Evolutionary conservation across 2,329 filamentous ascomycete species (phyloP), one percentile per base, ranked within the genome.

Genomic region (Zymoseptoria tritici): DNA sequence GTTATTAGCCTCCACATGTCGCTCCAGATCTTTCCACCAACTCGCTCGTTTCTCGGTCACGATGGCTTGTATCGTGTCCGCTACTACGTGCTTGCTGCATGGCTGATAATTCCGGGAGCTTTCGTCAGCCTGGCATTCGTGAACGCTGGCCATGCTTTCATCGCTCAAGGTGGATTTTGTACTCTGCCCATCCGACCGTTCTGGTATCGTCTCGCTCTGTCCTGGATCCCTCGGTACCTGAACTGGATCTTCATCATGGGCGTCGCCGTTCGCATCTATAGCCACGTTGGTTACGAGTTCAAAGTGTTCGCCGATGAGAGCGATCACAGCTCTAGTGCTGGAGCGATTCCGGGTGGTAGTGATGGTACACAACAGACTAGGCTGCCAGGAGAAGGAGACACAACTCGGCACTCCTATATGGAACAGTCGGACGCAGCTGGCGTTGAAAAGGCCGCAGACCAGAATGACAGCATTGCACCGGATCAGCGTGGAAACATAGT

Each of bases 191-290:
- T 83, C 16, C 78, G 82, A 3, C 85, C 87, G 0, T 80, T 80
- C 61, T 92, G 89, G 89, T 86, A 87, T 63, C 80, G 85, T 51
- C 76, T 87, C 16, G 84, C 82, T 0, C 76, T 92, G 2, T 82
- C 83, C 59, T 93, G 89, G 89, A 80, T 89, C 7, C 89, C 89
- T 42, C 81, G 89, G 55, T 91, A 91, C 64, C 65, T 89, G 42
- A 85, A 91, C 56, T 83, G 88, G 64, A 68, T 81, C 8, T 76
- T 81, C 24, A 87, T 92, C 63, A 74, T 90, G 36, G 72, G 78
- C 26, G 82, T 89, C 2, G 90, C 90, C 54, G 76, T 82, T 22
- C 83, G 82, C 6, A 85, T 91, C n/a, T 91, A 91, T 70, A 69
- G 83, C 9, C 88, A 90, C 64, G 84, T 91, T 7, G 76, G 77